These are phyloP conservation scores for Blastomyces emzantsi DNA, from an alignment of 2,329 filamentous ascomycete species.

Conservation along the genomic window DNA sequence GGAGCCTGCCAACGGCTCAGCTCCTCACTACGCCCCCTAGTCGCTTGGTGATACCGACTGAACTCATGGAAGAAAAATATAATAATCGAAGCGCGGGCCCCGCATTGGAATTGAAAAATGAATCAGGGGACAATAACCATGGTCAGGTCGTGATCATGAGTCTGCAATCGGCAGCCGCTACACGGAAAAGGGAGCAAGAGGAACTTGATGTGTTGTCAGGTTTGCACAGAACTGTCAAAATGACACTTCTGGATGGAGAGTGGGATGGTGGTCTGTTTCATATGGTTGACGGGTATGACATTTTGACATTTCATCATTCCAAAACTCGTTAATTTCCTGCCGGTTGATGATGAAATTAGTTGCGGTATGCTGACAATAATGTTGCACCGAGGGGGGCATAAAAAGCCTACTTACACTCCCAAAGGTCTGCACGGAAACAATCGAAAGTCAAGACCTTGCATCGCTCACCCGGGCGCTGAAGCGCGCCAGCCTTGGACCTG, in stretches of 20 bases:
- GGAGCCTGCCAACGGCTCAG: conserved; percentile 1
- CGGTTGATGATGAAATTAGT: neutral
- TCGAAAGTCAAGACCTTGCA: conserved; percentile 8
- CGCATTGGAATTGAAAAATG: neutral
- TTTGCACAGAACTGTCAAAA: conserved; percentile 2
- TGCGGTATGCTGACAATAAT: neutral
- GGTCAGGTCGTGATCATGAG: conserved; percentile 11
- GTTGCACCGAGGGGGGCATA: neutral
- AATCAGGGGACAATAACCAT: neutral
- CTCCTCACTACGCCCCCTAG: conserved; percentile 7
- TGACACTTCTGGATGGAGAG: conserved; percentile 10
- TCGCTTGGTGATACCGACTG: conserved; percentile 9
- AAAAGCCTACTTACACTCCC: conserved; percentile 12
- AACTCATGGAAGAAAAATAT: conserved; percentile 9
- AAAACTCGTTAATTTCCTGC: neutral
- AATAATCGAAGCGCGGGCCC: conserved; percentile 11
- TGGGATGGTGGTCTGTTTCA: conserved; percentile 12
- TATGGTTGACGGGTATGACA: conserved; percentile 12
- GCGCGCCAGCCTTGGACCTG: conserved; percentile 5
- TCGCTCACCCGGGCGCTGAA: conserved; percentile 7
- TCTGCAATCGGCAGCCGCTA: neutral
- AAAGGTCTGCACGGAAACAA: conserved; percentile 9
- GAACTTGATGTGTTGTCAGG: conserved; percentile 10
- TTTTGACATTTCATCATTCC: neutral
- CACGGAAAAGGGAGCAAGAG: conserved; percentile 6